Base-by-base conservation (phyloP, 164 flowering plant species). In the Malania oleifera region DNA sequence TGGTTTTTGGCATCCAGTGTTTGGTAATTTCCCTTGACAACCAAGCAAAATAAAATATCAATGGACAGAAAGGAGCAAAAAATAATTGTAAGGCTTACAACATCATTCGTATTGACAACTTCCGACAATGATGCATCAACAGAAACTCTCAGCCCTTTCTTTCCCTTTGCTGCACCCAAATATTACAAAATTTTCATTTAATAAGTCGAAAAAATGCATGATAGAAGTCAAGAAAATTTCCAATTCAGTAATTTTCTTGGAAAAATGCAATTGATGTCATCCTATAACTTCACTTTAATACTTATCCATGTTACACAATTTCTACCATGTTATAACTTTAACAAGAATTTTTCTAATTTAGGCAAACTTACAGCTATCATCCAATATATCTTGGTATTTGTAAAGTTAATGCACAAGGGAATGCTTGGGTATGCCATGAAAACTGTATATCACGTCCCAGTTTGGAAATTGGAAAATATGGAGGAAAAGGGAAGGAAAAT, bases 121-220 rank as follows among this genome's bases (percentile, higher is more conserved):
- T 79, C 79, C 22, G 83, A 71, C 40, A 39, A 57, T 10, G 68
- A 61, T 28, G 68, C 49, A 14, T 64, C 72, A n/a, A 43, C 35
- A 24, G 64, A 71, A 55, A 18, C 62, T 47, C 69, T 54, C 54
- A 10, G 41, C 24, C 63, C 40, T 52, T 57, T 63, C 60, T 62
- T 77, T 37, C 54, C 54, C 58, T 69, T 73, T 29, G 39, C 74
- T 72, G 84, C 61, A 54, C 26, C 46, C 41, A 59, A 47, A 60
- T 22, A 34, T 17, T 37, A 47, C 22, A 26, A 27, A 23, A 15
- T 31, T 22, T 17, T 61, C 23, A 7, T n/a, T n/a, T n/a, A n/a
- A n/a, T n/a, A n/a, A n/a, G n/a, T n/a, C n/a, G n/a, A n/a, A n/a
- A n/a, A n/a, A n/a, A n/a, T n/a, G n/a, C n/a, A n/a, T n/a, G n/a